Conservation (phyloP, 2,329 filamentous ascomycete species). For the Neurospora crassa region DNA sequence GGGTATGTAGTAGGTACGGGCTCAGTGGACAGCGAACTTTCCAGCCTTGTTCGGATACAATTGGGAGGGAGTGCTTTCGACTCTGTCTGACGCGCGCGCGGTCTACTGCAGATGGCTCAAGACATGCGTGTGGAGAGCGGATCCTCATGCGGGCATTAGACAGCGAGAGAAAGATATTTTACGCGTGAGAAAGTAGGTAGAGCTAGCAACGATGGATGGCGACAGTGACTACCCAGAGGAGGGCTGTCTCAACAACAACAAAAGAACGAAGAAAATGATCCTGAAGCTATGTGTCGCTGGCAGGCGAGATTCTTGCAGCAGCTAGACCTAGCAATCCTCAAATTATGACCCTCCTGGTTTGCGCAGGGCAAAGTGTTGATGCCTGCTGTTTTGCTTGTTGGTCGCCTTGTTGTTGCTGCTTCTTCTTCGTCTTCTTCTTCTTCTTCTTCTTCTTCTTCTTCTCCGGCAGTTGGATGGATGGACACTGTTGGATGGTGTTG, state of each 20-base stretch:
- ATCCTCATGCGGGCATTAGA: constrained; percentile 5
- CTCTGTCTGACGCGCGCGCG: neutral
- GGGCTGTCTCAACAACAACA: constrained; percentile 2
- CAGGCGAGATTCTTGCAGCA: neutral
- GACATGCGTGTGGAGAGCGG: constrained; percentile 1
- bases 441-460: neutral
- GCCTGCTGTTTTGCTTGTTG: neutral
- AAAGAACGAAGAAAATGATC: constrained; percentile 5
- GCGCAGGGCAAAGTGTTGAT: neutral
- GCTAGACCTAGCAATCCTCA: constrained; percentile 3
- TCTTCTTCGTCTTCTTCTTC: too few species aligned
- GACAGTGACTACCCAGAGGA: constrained; percentile 2
- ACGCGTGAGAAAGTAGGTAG: constrained; percentile 1
- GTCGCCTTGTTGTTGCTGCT: neutral
- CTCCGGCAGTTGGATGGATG: neutral
- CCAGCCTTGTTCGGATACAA: neutral
- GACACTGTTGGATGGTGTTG: too few species aligned
- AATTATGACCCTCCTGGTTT: constrained; percentile 1
- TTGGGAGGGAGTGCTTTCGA: neutral
- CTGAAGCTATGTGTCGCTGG: constrained; percentile 9
- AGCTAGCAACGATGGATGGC: neutral
- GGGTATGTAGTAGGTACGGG: constrained; percentile 2
- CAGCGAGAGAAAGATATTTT: constrained; percentile 3
- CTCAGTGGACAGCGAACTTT: constrained; percentile 7
- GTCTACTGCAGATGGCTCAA: neutral